phyloP scores from a whole-genome alignment of 192 early-diverging fungal genomes.

The Ambispora gerdemannii region DNA sequence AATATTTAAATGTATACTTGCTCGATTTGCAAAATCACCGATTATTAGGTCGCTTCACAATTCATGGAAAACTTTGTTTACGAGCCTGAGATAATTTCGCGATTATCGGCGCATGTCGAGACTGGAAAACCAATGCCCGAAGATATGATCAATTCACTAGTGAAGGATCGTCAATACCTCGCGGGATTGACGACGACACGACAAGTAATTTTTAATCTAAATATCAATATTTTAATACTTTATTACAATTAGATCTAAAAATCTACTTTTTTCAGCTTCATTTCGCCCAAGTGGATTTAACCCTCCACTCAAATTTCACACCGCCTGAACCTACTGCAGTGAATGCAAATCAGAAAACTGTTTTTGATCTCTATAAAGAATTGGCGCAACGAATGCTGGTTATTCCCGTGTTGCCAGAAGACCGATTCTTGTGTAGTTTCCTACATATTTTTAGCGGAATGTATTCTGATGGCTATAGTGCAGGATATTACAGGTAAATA shows the following conservation, averaged over 20 bases:
- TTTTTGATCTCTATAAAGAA: conserved; percentile 55
- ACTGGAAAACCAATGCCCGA: conserved; percentile 51
- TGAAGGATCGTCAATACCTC: conserved; percentile 45
- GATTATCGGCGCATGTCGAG: conserved; percentile 50
- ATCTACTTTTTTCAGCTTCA: conserved; percentile 37
- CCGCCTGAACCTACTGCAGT: conserved; percentile 27
- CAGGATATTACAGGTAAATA: conserved; percentile 48
- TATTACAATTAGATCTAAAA: neutral
- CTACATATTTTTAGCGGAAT: conserved; percentile 60
- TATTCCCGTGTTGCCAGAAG: conserved; percentile 45
- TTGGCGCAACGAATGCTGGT: conserved; percentile 45
- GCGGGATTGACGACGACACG: conserved; percentile 53
- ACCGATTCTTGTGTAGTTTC: conserved; percentile 57
- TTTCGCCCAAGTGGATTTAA: conserved; percentile 51
- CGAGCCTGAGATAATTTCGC: conserved; percentile 50
- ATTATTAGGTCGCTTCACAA: conserved; percentile 50
- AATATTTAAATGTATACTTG: too few species aligned
- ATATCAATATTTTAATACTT: conserved; percentile 7
- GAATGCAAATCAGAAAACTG: conserved; percentile 25
- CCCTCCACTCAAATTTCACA: conserved; percentile 44
- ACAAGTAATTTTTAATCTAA: conserved; percentile 35
- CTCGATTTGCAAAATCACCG: neutral
- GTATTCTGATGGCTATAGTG: conserved; percentile 46
- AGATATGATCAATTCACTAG: conserved; percentile 52
- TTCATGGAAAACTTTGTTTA: conserved; percentile 66